Evolutionary conservation across 257 asterid genomes (phyloP).

Genomic region (Solanum sitiens): DNA sequence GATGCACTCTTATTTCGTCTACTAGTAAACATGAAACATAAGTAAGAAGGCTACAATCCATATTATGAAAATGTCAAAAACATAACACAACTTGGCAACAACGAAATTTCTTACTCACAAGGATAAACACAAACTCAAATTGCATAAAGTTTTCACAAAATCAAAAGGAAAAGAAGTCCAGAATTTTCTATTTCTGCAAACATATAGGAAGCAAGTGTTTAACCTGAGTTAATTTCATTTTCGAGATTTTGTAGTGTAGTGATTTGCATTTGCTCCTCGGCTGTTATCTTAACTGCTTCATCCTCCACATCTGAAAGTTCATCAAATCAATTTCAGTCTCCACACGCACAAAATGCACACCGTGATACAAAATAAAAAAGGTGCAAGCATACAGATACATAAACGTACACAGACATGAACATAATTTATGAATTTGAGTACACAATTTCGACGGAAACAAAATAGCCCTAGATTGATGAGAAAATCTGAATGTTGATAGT

Average conservation of each 20-base stretch:
- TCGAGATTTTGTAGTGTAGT: constrained; percentile 54
- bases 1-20: neutral
- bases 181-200: neutral
- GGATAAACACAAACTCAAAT: neutral
- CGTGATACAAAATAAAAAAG: neutral
- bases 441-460: neutral
- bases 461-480: neutral
- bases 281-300: constrained; percentile 67
- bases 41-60: neutral
- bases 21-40: neutral
- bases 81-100: neutral
- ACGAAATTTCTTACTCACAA: neutral
- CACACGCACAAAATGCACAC: neutral
- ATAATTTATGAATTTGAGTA: neutral
- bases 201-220: neutral
- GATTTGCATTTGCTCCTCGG: constrained; percentile 65
- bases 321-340: neutral
- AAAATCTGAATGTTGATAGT: neutral
- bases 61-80: neutral
- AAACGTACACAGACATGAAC: neutral
- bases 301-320: constrained; percentile 77
- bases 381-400: neutral
- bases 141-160: neutral
- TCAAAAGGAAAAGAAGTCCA: neutral
- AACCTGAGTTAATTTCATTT: constrained; percentile 61